Evolutionary conservation across 106 monocot species (phyloP).

Genomic region (Dactylorhiza incarnata): DNA sequence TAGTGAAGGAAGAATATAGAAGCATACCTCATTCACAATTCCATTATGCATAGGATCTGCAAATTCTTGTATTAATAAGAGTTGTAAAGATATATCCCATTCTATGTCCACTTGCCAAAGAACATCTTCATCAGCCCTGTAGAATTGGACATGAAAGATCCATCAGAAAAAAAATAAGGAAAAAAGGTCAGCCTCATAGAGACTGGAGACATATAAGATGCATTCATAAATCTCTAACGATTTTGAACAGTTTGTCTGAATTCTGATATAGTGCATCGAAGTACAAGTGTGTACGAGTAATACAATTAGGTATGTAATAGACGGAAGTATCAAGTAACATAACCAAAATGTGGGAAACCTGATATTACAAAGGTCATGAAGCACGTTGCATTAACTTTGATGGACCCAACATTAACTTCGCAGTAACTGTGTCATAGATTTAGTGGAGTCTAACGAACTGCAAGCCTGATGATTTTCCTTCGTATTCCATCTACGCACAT

Average conservation of each 20-base stretch:
- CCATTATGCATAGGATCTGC: conserved; percentile 30
- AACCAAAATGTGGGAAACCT: too few relatives aligned
- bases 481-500: background rate
- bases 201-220: too few relatives aligned
- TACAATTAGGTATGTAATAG: too few relatives aligned
- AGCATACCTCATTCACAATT: conserved; percentile 85
- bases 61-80: conserved; percentile 28
- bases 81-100: conserved; percentile 73
- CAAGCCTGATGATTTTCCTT: background rate
- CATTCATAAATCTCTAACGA: too few relatives aligned
- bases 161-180: background rate
- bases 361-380: too few relatives aligned
- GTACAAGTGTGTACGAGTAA: too few relatives aligned
- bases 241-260: too few relatives aligned
- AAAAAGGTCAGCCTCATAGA: too few relatives aligned
- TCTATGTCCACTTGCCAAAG: conserved; percentile 68
- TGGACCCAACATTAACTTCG: too few relatives aligned
- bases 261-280: too few relatives aligned
- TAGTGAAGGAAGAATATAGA: background rate
- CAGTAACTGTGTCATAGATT: background rate
- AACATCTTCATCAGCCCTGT: conserved; percentile 51
- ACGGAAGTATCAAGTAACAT: too few relatives aligned
- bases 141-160: conserved; percentile 6
- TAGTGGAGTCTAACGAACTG: background rate
- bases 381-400: too few relatives aligned